Evolutionary conservation across 495 filamentous ascomycete species (phyloP), one percentile per base, ranked within the genome.

Genomic region (Aspergillus wentii): DNA sequence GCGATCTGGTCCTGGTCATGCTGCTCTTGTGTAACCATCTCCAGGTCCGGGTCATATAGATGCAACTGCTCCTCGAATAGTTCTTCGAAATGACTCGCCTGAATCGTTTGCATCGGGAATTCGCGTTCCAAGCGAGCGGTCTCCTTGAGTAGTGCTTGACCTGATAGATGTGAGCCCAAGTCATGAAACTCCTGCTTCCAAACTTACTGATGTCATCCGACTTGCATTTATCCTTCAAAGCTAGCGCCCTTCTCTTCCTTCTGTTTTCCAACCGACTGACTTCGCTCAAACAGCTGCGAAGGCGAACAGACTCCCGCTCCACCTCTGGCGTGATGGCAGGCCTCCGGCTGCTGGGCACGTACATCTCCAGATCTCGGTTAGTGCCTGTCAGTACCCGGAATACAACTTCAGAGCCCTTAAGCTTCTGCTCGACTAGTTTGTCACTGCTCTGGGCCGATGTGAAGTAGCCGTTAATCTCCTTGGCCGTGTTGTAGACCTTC

Each of bases 391-490:
- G 70, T 5, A 97, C 72, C 3, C 73, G 70, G 37, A 98, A 74
- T 0, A 84, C 75, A 0, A 72, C 69, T 56, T 92, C 83, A 25
- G 83, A 85, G 33, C 86, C 80, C 22, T 72, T 75, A 11, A 94
- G 72, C 56, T 95, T 96, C 7, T 75, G 74, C 35, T 82, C 75
- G 2, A 97, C 88, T 1, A 94, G 66, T 4, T 74, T 76, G 49
- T 98, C 92, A 49, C 84, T 92, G 41, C 77, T 86, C 17, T 75
- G 82, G 4, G 92, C 92, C 28, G 82, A 88, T 26, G 82, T 80
- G 45, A 97, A 82, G 64, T 95, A 95, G 6, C 88, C 87, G 13
- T 83, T 81, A 35, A 95, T 90, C 45, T 95, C 90, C 5, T 56
- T 65, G 4, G 82, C 79, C 29, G 88, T 82, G 8, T 66, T 72